These are phyloP conservation scores for Saccharomycopsis lassenensis DNA, from an alignment of 805 yeast genomes.

Conservation along the genomic window DNA sequence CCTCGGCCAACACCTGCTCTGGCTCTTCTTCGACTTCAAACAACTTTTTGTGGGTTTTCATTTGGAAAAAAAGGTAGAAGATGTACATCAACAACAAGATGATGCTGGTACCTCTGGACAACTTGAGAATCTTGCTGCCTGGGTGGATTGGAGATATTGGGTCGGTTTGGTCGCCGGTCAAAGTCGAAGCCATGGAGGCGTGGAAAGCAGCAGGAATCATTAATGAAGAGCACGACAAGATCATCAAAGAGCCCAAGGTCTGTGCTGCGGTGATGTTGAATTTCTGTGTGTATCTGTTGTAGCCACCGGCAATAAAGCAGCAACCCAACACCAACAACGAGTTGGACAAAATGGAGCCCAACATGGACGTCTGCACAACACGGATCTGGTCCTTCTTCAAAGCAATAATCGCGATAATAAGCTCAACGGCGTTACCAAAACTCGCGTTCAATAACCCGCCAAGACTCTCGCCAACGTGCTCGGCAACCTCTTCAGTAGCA, in stretches of 20 bases:
- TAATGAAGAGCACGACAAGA: conserved; percentile 79
- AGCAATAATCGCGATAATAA: conserved; percentile 89
- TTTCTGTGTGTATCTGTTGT: conserved; percentile 70
- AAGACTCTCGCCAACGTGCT: conserved; percentile 78
- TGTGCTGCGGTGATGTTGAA: conserved; percentile 97
- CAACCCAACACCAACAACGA: conserved; percentile 87
- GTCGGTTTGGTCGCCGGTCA: conserved; percentile 27
- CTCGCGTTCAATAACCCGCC: conserved; percentile 96
- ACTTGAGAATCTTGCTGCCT: conserved; percentile 43
- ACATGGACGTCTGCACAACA: conserved; percentile 95
- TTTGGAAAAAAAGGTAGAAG: conserved; percentile 76
- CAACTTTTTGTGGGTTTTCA: conserved; percentile 69
- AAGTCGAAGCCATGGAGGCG: conserved; percentile 52
- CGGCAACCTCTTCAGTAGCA: conserved; percentile 89
- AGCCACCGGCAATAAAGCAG: conserved; percentile 89
- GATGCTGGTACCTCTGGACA: conserved; percentile 80
- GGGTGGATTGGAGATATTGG: conserved; percentile 28
- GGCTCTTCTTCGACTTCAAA: conserved; percentile 47
- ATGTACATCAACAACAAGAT: conserved; percentile 68
- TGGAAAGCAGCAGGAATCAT: conserved; percentile 95
- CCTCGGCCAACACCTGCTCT: conserved; percentile 23
- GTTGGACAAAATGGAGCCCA: conserved; percentile 87
- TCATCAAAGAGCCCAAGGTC: conserved; percentile 91
- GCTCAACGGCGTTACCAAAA: conserved; percentile 95
- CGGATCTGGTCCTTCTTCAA: conserved; percentile 75